These are phyloP conservation scores for Pseudogymnoascus sp. DNA, from an alignment of 2,329 filamentous ascomycete genomes.

Conservation along the genomic window DNA sequence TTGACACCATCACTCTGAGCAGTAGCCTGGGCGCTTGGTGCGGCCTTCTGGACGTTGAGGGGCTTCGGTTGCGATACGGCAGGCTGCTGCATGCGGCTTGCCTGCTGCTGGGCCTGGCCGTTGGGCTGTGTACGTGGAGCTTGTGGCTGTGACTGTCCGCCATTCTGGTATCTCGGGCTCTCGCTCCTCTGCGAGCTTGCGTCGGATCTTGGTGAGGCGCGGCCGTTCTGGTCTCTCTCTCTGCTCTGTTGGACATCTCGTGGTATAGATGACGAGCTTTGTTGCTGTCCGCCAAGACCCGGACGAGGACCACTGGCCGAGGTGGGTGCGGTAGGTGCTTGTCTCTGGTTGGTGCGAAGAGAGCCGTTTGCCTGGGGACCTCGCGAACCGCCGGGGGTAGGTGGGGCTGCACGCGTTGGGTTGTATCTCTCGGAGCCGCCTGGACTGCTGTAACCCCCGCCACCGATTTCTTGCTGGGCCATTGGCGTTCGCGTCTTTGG, in stretches of 20 bases:
- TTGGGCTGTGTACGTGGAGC: conserved; percentile 38
- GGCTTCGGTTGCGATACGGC: conserved; percentile 52
- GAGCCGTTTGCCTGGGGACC: conserved; percentile 45
- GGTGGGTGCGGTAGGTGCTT: conserved; percentile 66
- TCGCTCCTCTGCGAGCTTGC: conserved; percentile 20
- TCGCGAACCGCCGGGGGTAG: conserved; percentile 51
- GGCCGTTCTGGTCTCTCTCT: conserved; percentile 19
- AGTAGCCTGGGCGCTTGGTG: conserved; percentile 31
- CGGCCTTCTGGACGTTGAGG: conserved; percentile 55
- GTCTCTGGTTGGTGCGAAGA: conserved; percentile 60
- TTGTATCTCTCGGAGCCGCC: conserved; percentile 62
- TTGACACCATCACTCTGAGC: conserved; percentile 62
- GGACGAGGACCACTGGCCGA: conserved; percentile 36
- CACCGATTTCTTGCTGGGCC: conserved; percentile 84
- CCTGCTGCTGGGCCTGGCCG: conserved; percentile 36
- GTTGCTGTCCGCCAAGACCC: conserved; percentile 37
- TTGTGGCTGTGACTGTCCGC: conserved; percentile 20
- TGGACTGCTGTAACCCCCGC: conserved; percentile 38
- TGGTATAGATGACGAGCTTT: conserved; percentile 39
- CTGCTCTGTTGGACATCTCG: conserved; percentile 17
- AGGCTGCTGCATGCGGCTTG: conserved; percentile 48
- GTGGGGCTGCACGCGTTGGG: conserved; percentile 74
- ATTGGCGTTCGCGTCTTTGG: conserved; percentile 72
- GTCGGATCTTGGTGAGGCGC: conserved; percentile 36
- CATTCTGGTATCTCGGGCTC: conserved; percentile 34